Conservation (phyloP, 768 basidiomycete species). For the Panus rudis region DNA sequence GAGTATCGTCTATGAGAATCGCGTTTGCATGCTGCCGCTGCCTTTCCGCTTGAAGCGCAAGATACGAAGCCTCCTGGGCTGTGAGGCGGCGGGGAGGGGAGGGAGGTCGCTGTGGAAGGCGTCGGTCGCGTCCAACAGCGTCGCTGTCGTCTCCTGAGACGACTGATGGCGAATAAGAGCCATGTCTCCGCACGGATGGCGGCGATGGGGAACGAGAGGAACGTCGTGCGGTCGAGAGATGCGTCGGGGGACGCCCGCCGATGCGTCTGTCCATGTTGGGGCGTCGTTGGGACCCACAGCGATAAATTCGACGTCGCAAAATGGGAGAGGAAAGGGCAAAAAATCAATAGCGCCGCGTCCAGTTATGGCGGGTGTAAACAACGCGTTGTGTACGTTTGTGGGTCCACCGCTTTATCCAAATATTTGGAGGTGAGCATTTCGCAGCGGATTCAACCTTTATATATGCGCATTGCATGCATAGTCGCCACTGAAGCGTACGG, state of each 20-base stretch:
- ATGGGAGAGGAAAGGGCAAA: no score
- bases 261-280: conserved; percentile 8
- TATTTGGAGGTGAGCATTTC: no score
- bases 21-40: not conserved
- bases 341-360: conserved; percentile 3
- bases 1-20: not conserved
- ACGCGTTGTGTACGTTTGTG: conserved; percentile 12
- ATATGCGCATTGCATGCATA: no score
- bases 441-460: not conserved
- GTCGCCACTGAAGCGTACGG: no score
- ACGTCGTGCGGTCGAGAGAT: not conserved
- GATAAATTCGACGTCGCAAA: conserved; percentile 5
- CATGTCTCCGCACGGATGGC: not conserved
- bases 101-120: not conserved
- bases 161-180: not conserved
- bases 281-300: conserved; percentile 10
- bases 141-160: not conserved
- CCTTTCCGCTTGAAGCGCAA: not conserved
- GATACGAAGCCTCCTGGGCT: not conserved
- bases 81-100: not conserved
- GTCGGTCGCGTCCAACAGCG: not conserved
- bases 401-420: conserved; percentile 15
- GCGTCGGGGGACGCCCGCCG: not conserved
- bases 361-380: conserved; percentile 4
- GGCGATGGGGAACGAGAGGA: not conserved